Evolutionary conservation across 257 asterid species (phyloP).

Genomic region (Nicotiana knightiana): DNA sequence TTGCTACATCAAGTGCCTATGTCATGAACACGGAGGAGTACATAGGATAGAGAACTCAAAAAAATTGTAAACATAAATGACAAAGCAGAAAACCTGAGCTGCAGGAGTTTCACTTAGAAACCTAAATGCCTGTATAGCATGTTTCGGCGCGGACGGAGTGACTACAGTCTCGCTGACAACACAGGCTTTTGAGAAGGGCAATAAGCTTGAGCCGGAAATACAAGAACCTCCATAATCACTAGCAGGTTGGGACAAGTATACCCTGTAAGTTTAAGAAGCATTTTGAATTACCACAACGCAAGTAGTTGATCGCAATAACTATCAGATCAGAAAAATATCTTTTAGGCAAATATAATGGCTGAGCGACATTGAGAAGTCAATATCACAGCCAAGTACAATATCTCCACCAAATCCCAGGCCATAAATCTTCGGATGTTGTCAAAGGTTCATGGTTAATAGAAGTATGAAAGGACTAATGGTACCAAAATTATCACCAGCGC

Average conservation of each 20-base stretch:
- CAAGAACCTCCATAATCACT: constrained; percentile 24
- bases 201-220: constrained; percentile 10
- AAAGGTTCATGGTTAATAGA: not conserved
- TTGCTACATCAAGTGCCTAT: not conserved
- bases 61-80: not conserved
- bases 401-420: not conserved
- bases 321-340: not conserved
- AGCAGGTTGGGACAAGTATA: constrained; percentile 35
- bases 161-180: constrained; percentile 10
- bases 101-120: constrained; percentile 39
- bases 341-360: not conserved
- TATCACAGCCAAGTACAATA: not conserved
- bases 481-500: not conserved
- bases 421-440: not conserved
- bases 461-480: not conserved
- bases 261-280: constrained; percentile 32
- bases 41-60: not conserved
- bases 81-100: constrained; percentile 38
- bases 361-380: not conserved
- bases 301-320: not conserved
- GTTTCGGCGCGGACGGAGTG: constrained; percentile 31
- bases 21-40: not conserved
- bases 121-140: constrained; percentile 54
- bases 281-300: not conserved
- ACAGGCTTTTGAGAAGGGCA: constrained; percentile 24